Percentiles rank a stretch among this genome's conserved stretches.
Conservation (phyloP, 495 filamentous ascomycete species). For the Podospora pseudoanserina region DNA sequence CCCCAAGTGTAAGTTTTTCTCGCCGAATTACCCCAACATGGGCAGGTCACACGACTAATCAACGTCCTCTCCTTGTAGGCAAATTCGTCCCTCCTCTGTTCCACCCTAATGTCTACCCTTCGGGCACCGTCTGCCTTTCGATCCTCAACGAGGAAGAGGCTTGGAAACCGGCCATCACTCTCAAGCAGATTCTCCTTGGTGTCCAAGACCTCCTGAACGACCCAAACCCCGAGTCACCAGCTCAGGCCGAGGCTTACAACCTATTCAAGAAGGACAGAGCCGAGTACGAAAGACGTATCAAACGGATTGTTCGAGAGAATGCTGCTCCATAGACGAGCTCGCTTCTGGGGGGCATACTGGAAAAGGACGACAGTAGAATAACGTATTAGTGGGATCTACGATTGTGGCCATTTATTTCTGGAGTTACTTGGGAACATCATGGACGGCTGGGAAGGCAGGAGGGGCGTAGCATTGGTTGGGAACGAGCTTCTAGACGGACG, state of each 20-base stretch:
- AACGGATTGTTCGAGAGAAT: constrained; percentile 82
- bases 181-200: constrained; percentile 93
- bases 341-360: neutral
- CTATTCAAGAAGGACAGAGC: constrained; percentile 86
- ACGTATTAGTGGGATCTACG: neutral
- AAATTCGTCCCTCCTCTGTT: constrained; percentile 96
- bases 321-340: constrained; percentile 46
- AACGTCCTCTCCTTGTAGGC: constrained; percentile 52
- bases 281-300: constrained; percentile 85
- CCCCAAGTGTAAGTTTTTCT: constrained; percentile 75
- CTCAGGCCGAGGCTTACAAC: constrained; percentile 96
- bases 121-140: constrained; percentile 93
- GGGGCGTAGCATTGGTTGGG: constrained; percentile 3
- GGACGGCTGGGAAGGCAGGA: constrained; percentile 12
- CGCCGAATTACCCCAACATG: constrained; percentile 8
- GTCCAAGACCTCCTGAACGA: constrained; percentile 95
- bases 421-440: constrained; percentile 28
- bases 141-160: constrained; percentile 98
- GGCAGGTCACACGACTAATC: constrained; percentile 25
- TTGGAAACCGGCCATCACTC: constrained; percentile 97
- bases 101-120: constrained; percentile 98
- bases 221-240: constrained; percentile 94
- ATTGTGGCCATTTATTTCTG: constrained; percentile 11
- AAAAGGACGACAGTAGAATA: neutral
- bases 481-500: constrained; percentile 18